Evolutionary conservation across 1,284 basidiomycete species (phyloP), one percentile per base, ranked within the genome.

Genomic region (Athelia psychrophila): DNA sequence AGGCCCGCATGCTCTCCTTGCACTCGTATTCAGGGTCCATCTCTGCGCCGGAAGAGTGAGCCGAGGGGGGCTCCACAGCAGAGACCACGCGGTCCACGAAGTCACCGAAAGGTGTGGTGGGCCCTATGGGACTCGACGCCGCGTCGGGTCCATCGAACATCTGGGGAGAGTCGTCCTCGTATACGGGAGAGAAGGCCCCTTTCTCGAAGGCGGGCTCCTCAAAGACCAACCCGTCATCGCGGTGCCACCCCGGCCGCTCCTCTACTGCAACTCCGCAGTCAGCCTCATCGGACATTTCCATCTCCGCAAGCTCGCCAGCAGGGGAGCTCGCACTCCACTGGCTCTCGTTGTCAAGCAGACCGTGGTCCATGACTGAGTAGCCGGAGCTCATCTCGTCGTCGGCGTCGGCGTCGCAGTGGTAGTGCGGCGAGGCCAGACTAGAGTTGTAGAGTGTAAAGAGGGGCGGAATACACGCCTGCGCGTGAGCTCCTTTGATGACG

Each of bases 401-500:
- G 36, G 61, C 61, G 48, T 76, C 73, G 42, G 56, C 67, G 48
- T 71, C 71, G 32, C 55, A 54, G 36, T 53, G 57, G 32, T n/a
- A 16, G 51, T n/a, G 47, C 27, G 42, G 33, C 23, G 53, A 33
- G n/a, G 63, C 54, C 20, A 51, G 48, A 53, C 30, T 45, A 51
- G 58, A 47, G 47, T 55, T 47, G 33, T 62, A 58, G 24, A 68
- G 54, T 53, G 68, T 69, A 56, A 70, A 73, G 70, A 77, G 69
- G 86, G 87, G 87, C 84, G 86, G 84, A 84, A 85, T 78, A 76
- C 83, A 84, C 81, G 84, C 83, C 80, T 88, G 77, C 80, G 83
- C 84, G 81, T 73, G 83, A 71, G 77, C 65, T 81, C 87, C 87
- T 88, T 90, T 88, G 88, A 86, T 88, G 74, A 80, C 83, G 65